Conservation (phyloP, 2,329 filamentous ascomycete genomes). For the Aspergillus amoenus region DNA sequence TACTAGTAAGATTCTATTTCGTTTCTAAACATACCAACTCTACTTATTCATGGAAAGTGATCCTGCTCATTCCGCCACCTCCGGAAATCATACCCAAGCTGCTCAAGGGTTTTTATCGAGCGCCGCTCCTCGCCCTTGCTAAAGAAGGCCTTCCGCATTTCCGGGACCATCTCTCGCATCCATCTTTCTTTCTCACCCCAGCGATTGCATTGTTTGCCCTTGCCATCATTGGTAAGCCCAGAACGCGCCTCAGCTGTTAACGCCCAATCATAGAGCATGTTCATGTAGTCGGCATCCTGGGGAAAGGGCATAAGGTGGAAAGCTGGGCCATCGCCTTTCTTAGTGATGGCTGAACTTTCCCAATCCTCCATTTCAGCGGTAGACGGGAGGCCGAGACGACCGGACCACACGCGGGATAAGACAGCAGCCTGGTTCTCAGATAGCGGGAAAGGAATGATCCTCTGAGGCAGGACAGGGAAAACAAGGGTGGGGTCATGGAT, state of each 20-base stretch:
- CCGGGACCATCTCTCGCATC: conserved; percentile 66
- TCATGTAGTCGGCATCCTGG: conserved; percentile 46
- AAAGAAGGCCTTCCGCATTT: conserved; percentile 72
- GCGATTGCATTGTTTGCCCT: conserved; percentile 66
- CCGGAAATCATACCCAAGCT: conserved; percentile 69
- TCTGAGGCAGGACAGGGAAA: conserved; percentile 73
- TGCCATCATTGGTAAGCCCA: conserved; percentile 43
- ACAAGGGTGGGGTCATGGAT: conserved; percentile 73
- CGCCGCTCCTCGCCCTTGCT: conserved; percentile 57
- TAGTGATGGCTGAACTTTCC: conserved; percentile 52
- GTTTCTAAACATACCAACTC: neutral
- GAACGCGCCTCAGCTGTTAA: conserved; percentile 32
- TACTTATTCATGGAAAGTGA: conserved; percentile 3
- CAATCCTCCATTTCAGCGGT: conserved; percentile 65
- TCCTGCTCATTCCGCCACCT: conserved; percentile 28
- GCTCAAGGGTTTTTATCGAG: conserved; percentile 63
- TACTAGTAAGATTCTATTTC: neutral
- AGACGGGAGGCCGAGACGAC: conserved; percentile 64
- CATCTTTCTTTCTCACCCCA: conserved; percentile 74
- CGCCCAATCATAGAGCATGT: conserved; percentile 46
- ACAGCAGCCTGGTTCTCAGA: conserved; percentile 77
- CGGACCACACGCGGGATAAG: conserved; percentile 74
- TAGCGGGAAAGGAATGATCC: conserved; percentile 83
- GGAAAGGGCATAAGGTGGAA: conserved; percentile 58
- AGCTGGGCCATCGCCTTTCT: conserved; percentile 47